Conservation (phyloP, 2,329 filamentous ascomycete species). For the Xylariales sp. region DNA sequence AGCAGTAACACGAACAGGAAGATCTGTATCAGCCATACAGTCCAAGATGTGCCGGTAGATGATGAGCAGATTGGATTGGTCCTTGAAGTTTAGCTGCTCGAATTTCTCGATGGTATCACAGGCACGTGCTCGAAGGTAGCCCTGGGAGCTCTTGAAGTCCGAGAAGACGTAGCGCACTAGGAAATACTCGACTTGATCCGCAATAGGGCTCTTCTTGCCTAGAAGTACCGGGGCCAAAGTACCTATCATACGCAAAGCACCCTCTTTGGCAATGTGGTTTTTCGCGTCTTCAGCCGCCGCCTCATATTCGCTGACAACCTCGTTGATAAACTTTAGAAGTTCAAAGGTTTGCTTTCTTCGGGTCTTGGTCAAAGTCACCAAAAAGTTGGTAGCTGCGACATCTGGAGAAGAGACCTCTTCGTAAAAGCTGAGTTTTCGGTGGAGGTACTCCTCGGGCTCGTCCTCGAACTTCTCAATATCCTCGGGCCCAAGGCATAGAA, state of each 20-base stretch:
- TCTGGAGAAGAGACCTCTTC: conserved; percentile 95
- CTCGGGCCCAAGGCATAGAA: conserved; percentile 86
- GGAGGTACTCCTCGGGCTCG: conserved; percentile 93
- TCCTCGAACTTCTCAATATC: conserved; percentile 92
- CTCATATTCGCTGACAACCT: conserved; percentile 91
- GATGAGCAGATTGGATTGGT: conserved; percentile 88
- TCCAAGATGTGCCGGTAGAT: conserved; percentile 97
- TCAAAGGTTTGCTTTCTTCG: conserved; percentile 94
- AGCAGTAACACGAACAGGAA: conserved; percentile 91
- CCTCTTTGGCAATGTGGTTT: conserved; percentile 92
- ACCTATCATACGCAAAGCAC: conserved; percentile 93
- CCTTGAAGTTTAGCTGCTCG: conserved; percentile 94
- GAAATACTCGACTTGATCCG: conserved; percentile 97
- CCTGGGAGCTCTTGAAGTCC: conserved; percentile 88
- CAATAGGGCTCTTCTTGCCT: conserved; percentile 97
- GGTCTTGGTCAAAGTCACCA: conserved; percentile 89
- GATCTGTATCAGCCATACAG: conserved; percentile 89
- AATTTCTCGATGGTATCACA: conserved; percentile 99
- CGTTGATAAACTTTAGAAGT: conserved; percentile 91
- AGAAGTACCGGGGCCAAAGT: conserved; percentile 90
- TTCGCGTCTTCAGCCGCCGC: conserved; percentile 79
- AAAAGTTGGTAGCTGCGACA: conserved; percentile 92
- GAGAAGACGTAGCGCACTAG: conserved; percentile 97
- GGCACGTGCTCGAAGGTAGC: conserved; percentile 87
- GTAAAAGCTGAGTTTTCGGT: conserved; percentile 96